Base-by-base conservation (phyloP, 768 basidiomycete species). In the Pleurotus tuoliensis region DNA sequence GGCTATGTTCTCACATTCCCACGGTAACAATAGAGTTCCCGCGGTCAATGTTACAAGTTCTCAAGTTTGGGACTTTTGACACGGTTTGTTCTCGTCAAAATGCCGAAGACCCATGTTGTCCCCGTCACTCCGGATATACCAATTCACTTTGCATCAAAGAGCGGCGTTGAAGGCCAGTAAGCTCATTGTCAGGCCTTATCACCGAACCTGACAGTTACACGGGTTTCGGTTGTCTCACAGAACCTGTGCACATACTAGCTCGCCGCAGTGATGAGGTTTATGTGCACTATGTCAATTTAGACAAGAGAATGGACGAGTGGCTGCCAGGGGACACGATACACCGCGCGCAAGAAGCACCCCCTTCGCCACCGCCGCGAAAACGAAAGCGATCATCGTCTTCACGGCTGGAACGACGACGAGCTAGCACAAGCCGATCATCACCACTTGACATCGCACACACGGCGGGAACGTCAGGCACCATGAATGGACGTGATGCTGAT, bases 241-340 rank as follows among this genome's bases (percentile, higher is more conserved):
- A 72, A 64, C 71, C 64, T 50, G 88, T 79, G 11, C 73, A 80
- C 18, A 71, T 90, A 55, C 69, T 88, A 24, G 76, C 82, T 39
- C 76, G 72, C 57, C 79, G 78, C 37, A 66, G 66, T 16, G 79
- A 71, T 9, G 77, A 82, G 56, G 79, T 81, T 56, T 87, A 86
- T 63, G 86, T 91, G n/a, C 88, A 89, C 71, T 90, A 87, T 66
- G 67, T 83, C 49, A 79, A 81, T 64, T 73, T 78, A 18, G 89
- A 92, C 73, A 87, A 87, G 67, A 77, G 86, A 11, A 71, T 89
- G 61, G 89, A 91, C 67, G 86, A 87, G 65, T 91, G 89, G 90
- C 71, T 88, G 18, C 71, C 80, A 3, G 79, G 78, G 59, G 51
- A 53, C 12, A 6, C 51, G 39, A 16, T 38, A 13, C 12, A 58